Percentiles rank a stretch among this genome's conserved stretches.
Evolutionary conservation across 1,284 basidiomycete species (phyloP).

Genomic region (Apiotrichum akiyoshidainum): DNA sequence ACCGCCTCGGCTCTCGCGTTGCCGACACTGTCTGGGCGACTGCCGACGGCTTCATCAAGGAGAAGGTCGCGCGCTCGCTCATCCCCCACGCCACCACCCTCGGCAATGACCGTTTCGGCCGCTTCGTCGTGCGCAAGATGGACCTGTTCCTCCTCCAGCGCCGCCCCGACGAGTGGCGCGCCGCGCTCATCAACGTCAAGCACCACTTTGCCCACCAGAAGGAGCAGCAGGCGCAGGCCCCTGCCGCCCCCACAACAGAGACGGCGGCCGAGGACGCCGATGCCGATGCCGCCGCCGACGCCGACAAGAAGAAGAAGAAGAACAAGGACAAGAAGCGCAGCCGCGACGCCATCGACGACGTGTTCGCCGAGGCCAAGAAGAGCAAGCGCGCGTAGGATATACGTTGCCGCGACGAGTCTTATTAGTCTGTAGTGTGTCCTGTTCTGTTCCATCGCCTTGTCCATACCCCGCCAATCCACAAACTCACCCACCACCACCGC

Average conservation of each 20-base stretch:
- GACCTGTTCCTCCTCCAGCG: constrained; percentile 74
- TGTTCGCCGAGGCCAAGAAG: constrained; percentile 31
- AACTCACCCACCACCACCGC: no score
- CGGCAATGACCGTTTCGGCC: constrained; percentile 73
- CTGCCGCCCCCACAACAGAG: constrained; percentile 6
- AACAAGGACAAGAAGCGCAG: constrained; percentile 19
- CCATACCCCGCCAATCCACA: no score
- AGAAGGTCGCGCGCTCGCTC: constrained; percentile 81
- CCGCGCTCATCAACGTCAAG: constrained; percentile 52
- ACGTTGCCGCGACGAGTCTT: no score
- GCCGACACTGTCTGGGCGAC: constrained; percentile 81
- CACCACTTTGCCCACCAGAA: constrained; percentile 50
- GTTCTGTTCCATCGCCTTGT: no score
- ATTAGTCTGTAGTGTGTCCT: no score
- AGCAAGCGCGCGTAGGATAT: constrained; percentile 6
- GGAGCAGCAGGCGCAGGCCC: constrained; percentile 12
- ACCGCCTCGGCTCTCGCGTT: constrained; percentile 81
- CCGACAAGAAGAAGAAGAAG: constrained; percentile 4
- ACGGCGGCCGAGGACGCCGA: constrained; percentile 4
- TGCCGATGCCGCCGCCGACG: constrained; percentile 6
- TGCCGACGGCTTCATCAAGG: constrained; percentile 85
- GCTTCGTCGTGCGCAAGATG: constrained; percentile 75
- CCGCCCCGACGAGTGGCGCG: constrained; percentile 77
- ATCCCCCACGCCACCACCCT: constrained; percentile 67
- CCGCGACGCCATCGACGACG: constrained; percentile 35